phyloP scores from a whole-genome alignment of 495 filamentous ascomycete genomes.

The Penicillium subrubescens region DNA sequence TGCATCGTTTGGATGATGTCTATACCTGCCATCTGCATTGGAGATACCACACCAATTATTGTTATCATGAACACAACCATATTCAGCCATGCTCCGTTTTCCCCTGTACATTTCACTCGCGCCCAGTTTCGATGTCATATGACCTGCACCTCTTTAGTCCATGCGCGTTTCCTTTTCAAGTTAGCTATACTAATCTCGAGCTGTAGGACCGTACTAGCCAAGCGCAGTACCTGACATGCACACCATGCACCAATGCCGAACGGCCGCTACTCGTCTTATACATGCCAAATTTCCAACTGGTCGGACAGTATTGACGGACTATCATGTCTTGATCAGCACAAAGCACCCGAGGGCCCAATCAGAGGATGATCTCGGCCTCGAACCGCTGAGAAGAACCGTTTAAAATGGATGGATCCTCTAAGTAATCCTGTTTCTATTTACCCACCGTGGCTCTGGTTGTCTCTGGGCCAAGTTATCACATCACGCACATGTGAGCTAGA shows the following conservation, averaged over 20 bases:
- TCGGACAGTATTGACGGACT: background rate
- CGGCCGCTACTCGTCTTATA: background rate
- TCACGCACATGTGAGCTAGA: conserved; percentile 11
- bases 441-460: background rate
- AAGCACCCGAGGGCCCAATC: background rate
- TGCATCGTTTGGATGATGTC: conserved; percentile 7
- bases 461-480: conserved; percentile 2
- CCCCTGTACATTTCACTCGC: background rate
- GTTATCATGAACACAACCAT: background rate
- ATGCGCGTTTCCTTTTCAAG: background rate
- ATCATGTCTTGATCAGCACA: background rate
- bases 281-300: conserved; percentile 10
- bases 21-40: conserved; percentile 16
- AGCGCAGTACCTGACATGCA: background rate
- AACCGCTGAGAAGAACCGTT: conserved; percentile 7
- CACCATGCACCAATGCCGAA: background rate
- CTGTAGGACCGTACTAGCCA: background rate
- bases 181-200: background rate
- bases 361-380: background rate
- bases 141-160: background rate
- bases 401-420: conserved; percentile 3
- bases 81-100: background rate
- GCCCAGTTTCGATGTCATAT: background rate
- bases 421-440: background rate
- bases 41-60: conserved; percentile 20